These are phyloP conservation scores for Rhytidhysteron rufulum DNA, from an alignment of 2,329 filamentous ascomycete species.

Conservation along the genomic window DNA sequence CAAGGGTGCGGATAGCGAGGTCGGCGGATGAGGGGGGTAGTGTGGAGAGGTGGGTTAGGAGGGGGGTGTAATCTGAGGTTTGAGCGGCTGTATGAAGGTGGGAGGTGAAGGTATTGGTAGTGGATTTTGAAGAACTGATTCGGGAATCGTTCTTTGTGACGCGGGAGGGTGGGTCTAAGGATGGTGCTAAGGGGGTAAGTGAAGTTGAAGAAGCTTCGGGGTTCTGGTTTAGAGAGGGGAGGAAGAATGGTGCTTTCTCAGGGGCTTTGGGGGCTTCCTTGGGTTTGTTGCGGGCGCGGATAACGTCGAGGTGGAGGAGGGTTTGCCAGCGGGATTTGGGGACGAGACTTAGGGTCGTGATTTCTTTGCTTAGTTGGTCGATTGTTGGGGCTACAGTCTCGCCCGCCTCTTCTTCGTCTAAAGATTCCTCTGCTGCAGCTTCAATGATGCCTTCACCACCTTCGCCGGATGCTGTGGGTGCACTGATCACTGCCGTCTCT, in stretches of 20 bases:
- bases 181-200: slow-evolving; percentile 27
- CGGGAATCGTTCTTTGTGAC: slow-evolving; percentile 1
- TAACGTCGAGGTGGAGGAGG: slow-evolving; percentile 83
- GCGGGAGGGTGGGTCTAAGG: slow-evolving; percentile 19
- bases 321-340: slow-evolving; percentile 94
- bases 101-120: slow-evolving; percentile 43
- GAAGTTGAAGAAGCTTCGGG: slow-evolving; percentile 10
- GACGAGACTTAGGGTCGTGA: slow-evolving; percentile 85
- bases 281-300: slow-evolving; percentile 89
- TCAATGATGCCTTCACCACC: slow-evolving; percentile 72
- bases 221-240: slow-evolving; percentile 60
- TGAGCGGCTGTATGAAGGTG: slow-evolving; percentile 46
- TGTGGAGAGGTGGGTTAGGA: slow-evolving; percentile 75
- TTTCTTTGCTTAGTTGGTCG: slow-evolving; percentile 76
- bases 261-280: slow-evolving; percentile 87
- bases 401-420: slow-evolving; percentile 47
- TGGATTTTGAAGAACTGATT: not conserved
- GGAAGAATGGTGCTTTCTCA: slow-evolving; percentile 93
- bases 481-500: slow-evolving; percentile 62
- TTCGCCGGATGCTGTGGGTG: slow-evolving; percentile 78
- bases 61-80: slow-evolving; percentile 59
- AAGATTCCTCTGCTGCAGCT: slow-evolving; percentile 64
- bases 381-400: slow-evolving; percentile 47
- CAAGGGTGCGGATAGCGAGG: slow-evolving; percentile 81
- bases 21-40: slow-evolving; percentile 84